Conservation (phyloP, 176 grass and related monocot species). For the Bolboschoenus planiculmis region DNA sequence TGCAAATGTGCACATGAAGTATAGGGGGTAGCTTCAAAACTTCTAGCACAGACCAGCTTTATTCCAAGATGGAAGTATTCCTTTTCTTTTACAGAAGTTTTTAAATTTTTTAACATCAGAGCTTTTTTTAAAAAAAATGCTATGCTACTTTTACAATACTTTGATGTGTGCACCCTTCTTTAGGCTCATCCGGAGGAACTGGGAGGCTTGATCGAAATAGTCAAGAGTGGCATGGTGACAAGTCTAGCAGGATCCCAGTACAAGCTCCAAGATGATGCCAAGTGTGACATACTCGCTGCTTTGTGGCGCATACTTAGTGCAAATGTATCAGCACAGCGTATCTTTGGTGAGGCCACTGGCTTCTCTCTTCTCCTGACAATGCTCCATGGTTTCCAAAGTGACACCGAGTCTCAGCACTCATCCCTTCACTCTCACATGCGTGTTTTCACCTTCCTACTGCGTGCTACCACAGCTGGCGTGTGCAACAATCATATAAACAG, state of each 20-base stretch:
- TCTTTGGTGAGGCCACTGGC: constrained; percentile 99
- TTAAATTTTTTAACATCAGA: background rate
- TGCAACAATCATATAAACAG: constrained; percentile 88
- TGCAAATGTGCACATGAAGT: background rate
- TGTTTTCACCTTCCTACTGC: constrained; percentile 78
- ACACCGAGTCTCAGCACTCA: constrained; percentile 32
- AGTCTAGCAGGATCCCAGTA: constrained; percentile 73
- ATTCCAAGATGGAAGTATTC: background rate
- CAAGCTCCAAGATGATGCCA: constrained; percentile 89
- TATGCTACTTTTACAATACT: background rate
- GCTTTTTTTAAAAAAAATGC: background rate
- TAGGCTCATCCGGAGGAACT: constrained; percentile 98
- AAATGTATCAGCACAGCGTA: constrained; percentile 71
- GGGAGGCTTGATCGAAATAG: constrained; percentile 80
- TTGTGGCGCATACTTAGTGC: constrained; percentile 94
- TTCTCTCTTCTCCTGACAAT: constrained; percentile 92
- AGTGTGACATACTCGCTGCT: constrained; percentile 82
- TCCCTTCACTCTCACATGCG: constrained; percentile 62
- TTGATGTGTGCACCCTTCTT: constrained; percentile 14
- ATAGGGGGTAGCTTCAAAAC: background rate
- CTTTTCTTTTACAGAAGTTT: background rate
- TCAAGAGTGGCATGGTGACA: constrained; percentile 95
- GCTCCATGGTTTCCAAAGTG: constrained; percentile 81
- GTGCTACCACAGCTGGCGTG: constrained; percentile 85
- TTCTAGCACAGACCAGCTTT: background rate